These are phyloP conservation scores for Podospora conica DNA, from an alignment of 495 filamentous ascomycete species.

Conservation along the genomic window DNA sequence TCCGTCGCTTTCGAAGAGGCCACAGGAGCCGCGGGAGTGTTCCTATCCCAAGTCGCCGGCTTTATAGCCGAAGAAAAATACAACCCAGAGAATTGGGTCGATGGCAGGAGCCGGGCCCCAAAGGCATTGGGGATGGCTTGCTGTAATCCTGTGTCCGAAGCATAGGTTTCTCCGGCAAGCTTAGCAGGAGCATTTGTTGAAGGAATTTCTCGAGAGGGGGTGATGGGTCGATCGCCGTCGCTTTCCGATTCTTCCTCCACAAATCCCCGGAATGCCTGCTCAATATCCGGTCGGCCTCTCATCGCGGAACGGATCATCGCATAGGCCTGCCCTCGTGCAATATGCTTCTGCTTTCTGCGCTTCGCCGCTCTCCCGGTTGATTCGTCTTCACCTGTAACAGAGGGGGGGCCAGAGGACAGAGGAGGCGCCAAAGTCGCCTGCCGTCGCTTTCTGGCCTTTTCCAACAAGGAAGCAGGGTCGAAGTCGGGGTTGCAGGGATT, in stretches of 20 bases:
- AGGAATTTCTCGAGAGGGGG: neutral
- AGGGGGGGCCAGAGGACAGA: conserved; percentile 24
- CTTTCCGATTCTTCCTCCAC: neutral
- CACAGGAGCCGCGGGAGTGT: neutral
- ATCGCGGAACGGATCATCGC: neutral
- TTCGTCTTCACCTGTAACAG: conserved; percentile 34
- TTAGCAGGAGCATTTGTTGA: neutral
- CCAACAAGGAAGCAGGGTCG: conserved; percentile 25
- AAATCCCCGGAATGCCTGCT: neutral
- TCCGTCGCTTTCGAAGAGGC: neutral
- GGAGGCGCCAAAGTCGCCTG: conserved; percentile 18
- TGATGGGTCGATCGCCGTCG: neutral
- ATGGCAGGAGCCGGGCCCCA: neutral
- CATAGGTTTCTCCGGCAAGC: neutral
- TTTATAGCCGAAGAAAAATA: neutral
- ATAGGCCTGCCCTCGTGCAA: neutral
- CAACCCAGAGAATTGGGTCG: neutral
- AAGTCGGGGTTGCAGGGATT: conserved; percentile 46
- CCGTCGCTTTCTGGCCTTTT: conserved; percentile 22
- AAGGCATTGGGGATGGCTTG: too few relatives aligned
- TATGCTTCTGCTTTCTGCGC: conserved; percentile 6
- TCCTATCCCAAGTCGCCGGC: neutral
- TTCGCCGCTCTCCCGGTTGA: conserved; percentile 8
- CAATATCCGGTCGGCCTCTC: neutral
- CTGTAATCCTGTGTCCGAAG: neutral